A percentile compares a stretch with the other conserved stretches of the same genome.
These are phyloP conservation scores for Truncatella angustata DNA, from an alignment of 2,329 filamentous ascomycete genomes.

Conservation along the genomic window DNA sequence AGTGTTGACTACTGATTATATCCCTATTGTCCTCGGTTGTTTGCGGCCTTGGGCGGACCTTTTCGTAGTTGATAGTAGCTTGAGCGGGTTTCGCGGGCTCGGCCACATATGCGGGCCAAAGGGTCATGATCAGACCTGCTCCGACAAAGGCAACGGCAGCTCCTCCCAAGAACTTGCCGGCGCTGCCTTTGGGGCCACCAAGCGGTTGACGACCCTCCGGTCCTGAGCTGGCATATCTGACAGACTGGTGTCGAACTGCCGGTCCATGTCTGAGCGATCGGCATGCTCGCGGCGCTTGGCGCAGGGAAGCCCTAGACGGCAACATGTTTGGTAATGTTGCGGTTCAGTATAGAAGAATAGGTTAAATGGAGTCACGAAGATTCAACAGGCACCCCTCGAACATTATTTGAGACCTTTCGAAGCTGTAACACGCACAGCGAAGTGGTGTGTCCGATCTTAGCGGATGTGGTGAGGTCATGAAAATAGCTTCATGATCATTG, in stretches of 20 bases:
- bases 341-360: neutral
- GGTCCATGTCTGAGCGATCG: slow-evolving; percentile 10
- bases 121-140: slow-evolving; percentile 22
- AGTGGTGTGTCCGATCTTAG: slow-evolving; percentile 10
- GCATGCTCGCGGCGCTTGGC: slow-evolving; percentile 17
- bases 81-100: slow-evolving; percentile 25
- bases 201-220: slow-evolving; percentile 5
- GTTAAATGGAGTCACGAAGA: neutral
- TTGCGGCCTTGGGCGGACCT: slow-evolving; percentile 52
- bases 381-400: too few relatives aligned
- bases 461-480: slow-evolving; percentile 13
- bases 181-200: slow-evolving; percentile 9
- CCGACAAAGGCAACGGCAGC: slow-evolving; percentile 20
- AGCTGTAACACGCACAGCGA: slow-evolving; percentile 9
- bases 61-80: slow-evolving; percentile 67
- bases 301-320: slow-evolving; percentile 17
- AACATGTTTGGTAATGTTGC: neutral
- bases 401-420: neutral
- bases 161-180: slow-evolving; percentile 20
- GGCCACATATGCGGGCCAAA: slow-evolving; percentile 19
- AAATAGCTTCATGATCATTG: slow-evolving; percentile 9
- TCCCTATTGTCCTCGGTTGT: slow-evolving; percentile 73
- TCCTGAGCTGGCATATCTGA: slow-evolving; percentile 21
- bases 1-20: slow-evolving; percentile 78
- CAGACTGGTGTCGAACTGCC: slow-evolving; percentile 14